Evolutionary conservation across 495 filamentous ascomycete genomes (phyloP), one percentile per base, ranked within the genome.

Genomic region (Sordaria brevicollis): DNA sequence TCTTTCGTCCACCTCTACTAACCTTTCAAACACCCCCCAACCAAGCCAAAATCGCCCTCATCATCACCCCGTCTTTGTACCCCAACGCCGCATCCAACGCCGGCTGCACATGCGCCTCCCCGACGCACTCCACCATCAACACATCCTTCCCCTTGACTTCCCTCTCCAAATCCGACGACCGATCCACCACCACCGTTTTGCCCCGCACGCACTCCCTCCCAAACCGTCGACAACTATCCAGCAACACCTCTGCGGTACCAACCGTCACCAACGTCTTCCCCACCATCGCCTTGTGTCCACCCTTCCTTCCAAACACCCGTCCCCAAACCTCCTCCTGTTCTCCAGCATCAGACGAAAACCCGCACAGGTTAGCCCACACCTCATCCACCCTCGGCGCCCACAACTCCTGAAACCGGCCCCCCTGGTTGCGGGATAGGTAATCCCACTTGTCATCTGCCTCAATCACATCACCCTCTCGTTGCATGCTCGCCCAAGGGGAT

Each of bases 341-440:
- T 15, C 66, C 41, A 3, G 10, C 11, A 2, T 15, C 21, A 1
- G 0, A n/a, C 43, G 49, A 57, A 1, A 31, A 31, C 0, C 66
- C 68, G 9, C 74, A 70, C 65, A 75, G 6, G 34, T 73, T 69
- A 11, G 74, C 70, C 71, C 71, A 75, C 38, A 75, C 57, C n/a
- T 75, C 74, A 33, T 65, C 38, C 8, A 66, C 41, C 15, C 65
- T 57, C 3, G 41, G 65, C 2, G 35, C 31, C 65, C 69, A 75
- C 1, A 65, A 66, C 0, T 34, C 49, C n/a, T 49, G 66, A 17
- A 72, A 75, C 4, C 13, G 34, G 5, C 39, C 54, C 10, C 72
- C 67, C 21, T 72, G 73, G 5, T 2, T 9, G 15, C 65, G 29
- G 1, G 49, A 66, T 7, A 74, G 41, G n/a, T 74, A 74, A 67